Conservation (phyloP, 2,329 filamentous ascomycete species). For the Periconia macrospinosa region DNA sequence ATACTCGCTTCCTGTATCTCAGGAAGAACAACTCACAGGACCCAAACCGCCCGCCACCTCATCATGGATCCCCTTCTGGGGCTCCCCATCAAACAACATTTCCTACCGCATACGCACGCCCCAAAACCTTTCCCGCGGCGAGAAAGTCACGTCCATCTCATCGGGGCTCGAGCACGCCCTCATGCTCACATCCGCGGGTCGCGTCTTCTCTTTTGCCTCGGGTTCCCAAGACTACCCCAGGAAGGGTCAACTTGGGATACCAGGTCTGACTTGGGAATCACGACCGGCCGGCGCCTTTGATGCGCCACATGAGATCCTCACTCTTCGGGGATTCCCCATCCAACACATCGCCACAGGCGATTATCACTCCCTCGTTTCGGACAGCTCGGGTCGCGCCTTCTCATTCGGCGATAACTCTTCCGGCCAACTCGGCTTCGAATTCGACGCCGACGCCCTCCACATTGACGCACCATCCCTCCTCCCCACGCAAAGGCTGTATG, state of each 20-base stretch:
- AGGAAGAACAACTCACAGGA: constrained; percentile 68
- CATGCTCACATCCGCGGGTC: constrained; percentile 79
- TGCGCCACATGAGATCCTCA: constrained; percentile 75
- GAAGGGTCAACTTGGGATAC: constrained; percentile 83
- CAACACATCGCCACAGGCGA: constrained; percentile 80
- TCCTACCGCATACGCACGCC: constrained; percentile 76
- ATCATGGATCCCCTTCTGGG: constrained; percentile 75
- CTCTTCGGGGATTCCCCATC: constrained; percentile 71
- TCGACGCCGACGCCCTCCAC: constrained; percentile 61
- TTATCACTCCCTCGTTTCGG: constrained; percentile 79
- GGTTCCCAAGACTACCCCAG: constrained; percentile 77
- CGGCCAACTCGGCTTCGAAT: constrained; percentile 88
- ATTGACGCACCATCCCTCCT: constrained; percentile 73
- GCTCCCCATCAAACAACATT: constrained; percentile 54
- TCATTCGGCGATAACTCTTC: constrained; percentile 87
- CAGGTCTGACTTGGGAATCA: constrained; percentile 77
- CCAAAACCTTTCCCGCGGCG: constrained; percentile 63
- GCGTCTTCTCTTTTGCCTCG: constrained; percentile 85
- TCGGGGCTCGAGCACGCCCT: constrained; percentile 85
- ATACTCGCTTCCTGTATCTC: constrained; percentile 81
- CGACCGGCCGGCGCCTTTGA: constrained; percentile 79
- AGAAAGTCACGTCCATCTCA: constrained; percentile 73
- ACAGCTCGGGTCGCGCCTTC: constrained; percentile 76
- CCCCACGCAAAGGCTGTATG: constrained; percentile 72
- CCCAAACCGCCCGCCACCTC: constrained; percentile 65